These are phyloP conservation scores for Monosporascus sp. DNA, from an alignment of 2,329 filamentous ascomycete species.

Conservation along the genomic window DNA sequence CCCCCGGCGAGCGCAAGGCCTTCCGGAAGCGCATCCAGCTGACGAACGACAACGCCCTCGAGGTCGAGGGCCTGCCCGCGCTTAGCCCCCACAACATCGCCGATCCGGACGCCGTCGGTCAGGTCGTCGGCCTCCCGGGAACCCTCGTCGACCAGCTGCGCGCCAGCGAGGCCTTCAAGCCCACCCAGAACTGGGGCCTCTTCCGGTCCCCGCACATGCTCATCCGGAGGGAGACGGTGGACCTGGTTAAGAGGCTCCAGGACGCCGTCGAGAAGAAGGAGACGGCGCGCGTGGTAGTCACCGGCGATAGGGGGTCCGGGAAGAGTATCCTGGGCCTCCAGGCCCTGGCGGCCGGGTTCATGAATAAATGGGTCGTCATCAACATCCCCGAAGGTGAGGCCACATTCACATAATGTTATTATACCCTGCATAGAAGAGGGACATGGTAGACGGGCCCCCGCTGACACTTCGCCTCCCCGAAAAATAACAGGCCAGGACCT, in stretches of 20 bases:
- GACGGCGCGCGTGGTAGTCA: constrained; percentile 61
- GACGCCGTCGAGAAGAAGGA: constrained; percentile 48
- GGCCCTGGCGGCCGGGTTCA: constrained; percentile 72
- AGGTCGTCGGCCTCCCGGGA: constrained; percentile 65
- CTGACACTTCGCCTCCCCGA: background rate
- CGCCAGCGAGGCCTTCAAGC: constrained; percentile 85
- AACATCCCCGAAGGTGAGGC: constrained; percentile 78
- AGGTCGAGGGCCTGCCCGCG: constrained; percentile 62
- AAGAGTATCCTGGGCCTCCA: constrained; percentile 87
- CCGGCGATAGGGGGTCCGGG: constrained; percentile 68
- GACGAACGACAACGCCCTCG: constrained; percentile 88
- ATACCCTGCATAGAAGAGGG: no score
- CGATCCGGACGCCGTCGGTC: constrained; percentile 52
- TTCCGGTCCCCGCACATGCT: constrained; percentile 79
- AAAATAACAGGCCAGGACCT: constrained; percentile 63
- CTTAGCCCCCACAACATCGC: constrained; percentile 52
- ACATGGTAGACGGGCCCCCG: no score
- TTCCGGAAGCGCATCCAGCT: constrained; percentile 84
- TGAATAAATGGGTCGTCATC: constrained; percentile 84
- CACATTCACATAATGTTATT: no score
- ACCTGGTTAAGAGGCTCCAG: constrained; percentile 61
- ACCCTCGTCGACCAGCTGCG: constrained; percentile 73
- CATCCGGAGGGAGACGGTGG: constrained; percentile 71
- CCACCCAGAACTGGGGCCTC: constrained; percentile 79
- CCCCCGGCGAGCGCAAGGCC: constrained; percentile 77